phyloP scores from a whole-genome alignment of 2,329 filamentous ascomycete genomes.

The Colletotrichum sidae region DNA sequence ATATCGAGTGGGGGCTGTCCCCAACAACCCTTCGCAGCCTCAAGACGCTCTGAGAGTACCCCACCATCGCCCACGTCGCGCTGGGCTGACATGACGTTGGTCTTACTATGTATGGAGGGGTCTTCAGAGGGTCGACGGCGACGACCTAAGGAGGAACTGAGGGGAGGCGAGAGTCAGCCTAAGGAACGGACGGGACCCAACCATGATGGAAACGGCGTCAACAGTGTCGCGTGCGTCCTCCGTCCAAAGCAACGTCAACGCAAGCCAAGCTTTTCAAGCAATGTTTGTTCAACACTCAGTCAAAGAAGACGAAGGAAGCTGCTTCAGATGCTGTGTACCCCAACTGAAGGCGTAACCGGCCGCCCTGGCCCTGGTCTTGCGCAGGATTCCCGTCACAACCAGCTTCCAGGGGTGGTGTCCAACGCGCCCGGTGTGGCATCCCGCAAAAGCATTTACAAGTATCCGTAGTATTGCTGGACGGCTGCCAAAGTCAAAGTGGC shows the following conservation, averaged over 20 bases:
- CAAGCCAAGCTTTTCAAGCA: conserved; percentile 12
- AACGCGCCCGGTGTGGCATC: conserved; percentile 21
- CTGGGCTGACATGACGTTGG: conserved; percentile 27
- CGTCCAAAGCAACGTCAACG: conserved; percentile 11
- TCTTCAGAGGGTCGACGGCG: conserved; percentile 8
- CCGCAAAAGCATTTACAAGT: conserved; percentile 3
- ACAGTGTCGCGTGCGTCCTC: conserved; percentile 33
- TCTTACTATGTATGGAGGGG: conserved; percentile 21
- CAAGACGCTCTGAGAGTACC: conserved; percentile 22
- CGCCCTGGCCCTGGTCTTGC: conserved; percentile 7
- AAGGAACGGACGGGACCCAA: conserved; percentile 6
- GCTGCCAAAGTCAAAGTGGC: conserved; percentile 29
- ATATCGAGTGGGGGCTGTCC: conserved; percentile 4
- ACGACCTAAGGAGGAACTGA: not conserved
- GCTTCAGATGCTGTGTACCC: conserved; percentile 15
- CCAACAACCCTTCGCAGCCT: conserved; percentile 6
- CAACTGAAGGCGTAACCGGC: not conserved
- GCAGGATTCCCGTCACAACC: not conserved
- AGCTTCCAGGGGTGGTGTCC: not conserved
- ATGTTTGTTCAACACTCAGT: not conserved
- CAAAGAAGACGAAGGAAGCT: not conserved
- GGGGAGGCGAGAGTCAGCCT: conserved; percentile 7
- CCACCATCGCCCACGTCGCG: conserved; percentile 30
- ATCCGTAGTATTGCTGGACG: not conserved
- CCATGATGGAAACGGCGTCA: conserved; percentile 5